Evolutionary conservation across 1,284 basidiomycete genomes (phyloP).

Genomic region (Pseudozyma sp.): DNA sequence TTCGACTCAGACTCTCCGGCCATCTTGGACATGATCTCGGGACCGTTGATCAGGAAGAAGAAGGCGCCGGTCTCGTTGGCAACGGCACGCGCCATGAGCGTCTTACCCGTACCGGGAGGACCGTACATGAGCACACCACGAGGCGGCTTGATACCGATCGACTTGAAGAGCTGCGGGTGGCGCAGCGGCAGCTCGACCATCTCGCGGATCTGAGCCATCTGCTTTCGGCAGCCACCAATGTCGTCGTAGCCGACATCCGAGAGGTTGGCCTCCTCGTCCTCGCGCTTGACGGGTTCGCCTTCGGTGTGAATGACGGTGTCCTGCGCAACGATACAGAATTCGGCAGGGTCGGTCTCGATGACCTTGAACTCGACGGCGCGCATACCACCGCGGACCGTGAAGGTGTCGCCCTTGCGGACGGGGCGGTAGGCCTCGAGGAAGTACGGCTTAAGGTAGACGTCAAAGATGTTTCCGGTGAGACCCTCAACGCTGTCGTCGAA

Average conservation of each 20-base stretch:
- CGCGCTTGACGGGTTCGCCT: constrained; percentile 97
- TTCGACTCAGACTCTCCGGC: constrained; percentile 98
- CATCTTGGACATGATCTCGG: constrained; percentile 99
- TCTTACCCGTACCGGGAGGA: constrained; percentile 69
- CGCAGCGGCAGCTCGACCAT: constrained; percentile 96
- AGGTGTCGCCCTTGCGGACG: constrained; percentile 95
- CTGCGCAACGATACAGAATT: constrained; percentile 96
- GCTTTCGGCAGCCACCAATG: constrained; percentile 98
- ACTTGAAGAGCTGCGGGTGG: constrained; percentile 99
- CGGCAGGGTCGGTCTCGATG: constrained; percentile 87
- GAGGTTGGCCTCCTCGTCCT: constrained; percentile 97
- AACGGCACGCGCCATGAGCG: constrained; percentile 94
- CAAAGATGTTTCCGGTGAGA: constrained; percentile 96
- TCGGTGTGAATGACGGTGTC: constrained; percentile 97
- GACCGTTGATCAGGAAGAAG: constrained; percentile 99
- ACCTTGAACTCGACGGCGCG: constrained; percentile 94
- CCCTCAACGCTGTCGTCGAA: constrained; percentile 98
- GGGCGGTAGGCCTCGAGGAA: constrained; percentile 99
- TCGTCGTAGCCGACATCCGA: constrained; percentile 99
- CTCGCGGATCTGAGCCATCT: constrained; percentile 99
- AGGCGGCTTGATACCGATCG: constrained; percentile 99
- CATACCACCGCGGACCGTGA: constrained; percentile 90
- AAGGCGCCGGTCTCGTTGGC: constrained; percentile 99
- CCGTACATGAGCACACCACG: constrained; percentile 72
- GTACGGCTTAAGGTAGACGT: constrained; percentile 98